Percentiles rank a stretch among this genome's conserved stretches.
Conservation (phyloP, 768 basidiomycete species). For the Collybiopsis confluens region DNA sequence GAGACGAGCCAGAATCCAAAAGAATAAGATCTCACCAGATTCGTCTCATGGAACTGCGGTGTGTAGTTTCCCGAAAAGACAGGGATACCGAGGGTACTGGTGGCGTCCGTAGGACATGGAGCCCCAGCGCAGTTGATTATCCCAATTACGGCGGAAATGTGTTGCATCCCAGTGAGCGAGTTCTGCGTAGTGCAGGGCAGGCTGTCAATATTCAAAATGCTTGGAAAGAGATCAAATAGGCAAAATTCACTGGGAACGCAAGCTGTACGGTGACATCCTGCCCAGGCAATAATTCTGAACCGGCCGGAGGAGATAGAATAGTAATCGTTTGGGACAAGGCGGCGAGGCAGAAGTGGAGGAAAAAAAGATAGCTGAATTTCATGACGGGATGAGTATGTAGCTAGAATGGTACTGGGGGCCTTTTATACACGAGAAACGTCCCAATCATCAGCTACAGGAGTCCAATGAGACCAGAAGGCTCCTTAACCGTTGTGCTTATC, state of each 20-base stretch:
- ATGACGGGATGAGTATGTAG: not conserved
- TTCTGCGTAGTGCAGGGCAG: not conserved
- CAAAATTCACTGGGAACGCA: not conserved
- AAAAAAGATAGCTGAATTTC: not conserved
- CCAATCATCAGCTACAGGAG: no score
- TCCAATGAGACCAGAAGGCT: no score
- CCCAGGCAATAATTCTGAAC: not conserved
- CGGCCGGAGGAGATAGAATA: not conserved
- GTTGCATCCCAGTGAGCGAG: slow-evolving; percentile 4
- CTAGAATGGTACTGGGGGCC: no score
- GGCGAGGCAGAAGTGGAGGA: not conserved
- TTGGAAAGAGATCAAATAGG: not conserved
- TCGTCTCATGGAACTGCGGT: not conserved
- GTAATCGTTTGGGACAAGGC: not conserved
- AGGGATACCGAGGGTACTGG: not conserved
- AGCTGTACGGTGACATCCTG: slow-evolving; percentile 3
- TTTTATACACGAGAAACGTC: no score
- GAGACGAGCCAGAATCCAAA: no score
- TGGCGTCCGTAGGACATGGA: slow-evolving; percentile 2
- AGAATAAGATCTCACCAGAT: not conserved
- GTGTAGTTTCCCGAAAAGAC: not conserved
- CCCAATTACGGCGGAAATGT: not conserved
- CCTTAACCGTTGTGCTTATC: no score
- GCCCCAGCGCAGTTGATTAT: slow-evolving; percentile 4
- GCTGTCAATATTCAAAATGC: not conserved